Conservation (phyloP, 768 basidiomycete species). For the Kwoniella mangroviensis region DNA sequence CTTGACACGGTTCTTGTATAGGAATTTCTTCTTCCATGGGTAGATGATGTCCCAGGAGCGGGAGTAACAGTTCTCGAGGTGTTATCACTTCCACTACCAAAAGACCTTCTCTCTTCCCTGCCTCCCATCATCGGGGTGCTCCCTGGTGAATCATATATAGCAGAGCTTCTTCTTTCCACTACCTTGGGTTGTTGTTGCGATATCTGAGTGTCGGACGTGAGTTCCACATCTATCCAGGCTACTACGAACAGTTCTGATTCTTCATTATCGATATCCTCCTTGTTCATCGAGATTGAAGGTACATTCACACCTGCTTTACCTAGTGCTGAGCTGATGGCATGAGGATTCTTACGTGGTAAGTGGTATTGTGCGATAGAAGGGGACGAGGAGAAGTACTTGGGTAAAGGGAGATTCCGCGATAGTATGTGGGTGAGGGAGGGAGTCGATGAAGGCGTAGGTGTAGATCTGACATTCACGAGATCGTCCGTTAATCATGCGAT, state of each 20-base stretch:
- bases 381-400: constrained; percentile 56
- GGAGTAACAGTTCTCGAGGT: constrained; percentile 25
- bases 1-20: neutral
- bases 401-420: constrained; percentile 54
- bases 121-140: constrained; percentile 23
- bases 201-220: neutral
- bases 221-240: constrained; percentile 50
- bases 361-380: constrained; percentile 54
- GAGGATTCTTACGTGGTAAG: constrained; percentile 53
- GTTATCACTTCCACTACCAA: constrained; percentile 34
- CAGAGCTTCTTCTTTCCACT: constrained; percentile 3
- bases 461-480: neutral
- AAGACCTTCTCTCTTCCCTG: constrained; percentile 42
- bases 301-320: constrained; percentile 41
- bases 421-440: constrained; percentile 43
- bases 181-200: neutral
- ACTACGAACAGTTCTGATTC: constrained; percentile 53
- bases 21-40: neutral
- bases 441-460: constrained; percentile 15
- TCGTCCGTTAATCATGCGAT: no score
- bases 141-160: neutral
- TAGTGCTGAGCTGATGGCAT: constrained; percentile 41
- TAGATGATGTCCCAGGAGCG: neutral
- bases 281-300: constrained; percentile 28
- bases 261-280: constrained; percentile 32